These are phyloP conservation scores for Chrysoporthe cubensis DNA, from an alignment of 2,329 filamentous ascomycete species.

Conservation along the genomic window DNA sequence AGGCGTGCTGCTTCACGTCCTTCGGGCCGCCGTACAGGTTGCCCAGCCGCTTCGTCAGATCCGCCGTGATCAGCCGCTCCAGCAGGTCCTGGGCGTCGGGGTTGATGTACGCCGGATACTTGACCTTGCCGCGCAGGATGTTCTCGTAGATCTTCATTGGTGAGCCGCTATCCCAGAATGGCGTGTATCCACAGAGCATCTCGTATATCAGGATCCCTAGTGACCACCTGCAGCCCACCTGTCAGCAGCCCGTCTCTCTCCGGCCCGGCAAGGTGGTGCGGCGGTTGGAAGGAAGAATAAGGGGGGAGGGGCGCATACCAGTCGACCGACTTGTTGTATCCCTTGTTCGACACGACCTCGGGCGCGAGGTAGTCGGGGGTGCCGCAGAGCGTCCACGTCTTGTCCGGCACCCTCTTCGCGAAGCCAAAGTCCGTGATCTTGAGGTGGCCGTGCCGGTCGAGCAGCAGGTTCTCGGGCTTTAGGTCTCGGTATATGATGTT, in stretches of 20 bases:
- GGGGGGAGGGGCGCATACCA: conserved; percentile 66
- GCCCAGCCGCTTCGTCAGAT: conserved; percentile 91
- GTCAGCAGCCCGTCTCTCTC: conserved; percentile 19
- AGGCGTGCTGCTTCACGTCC: conserved; percentile 93
- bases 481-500: conserved; percentile 98
- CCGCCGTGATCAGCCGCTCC: conserved; percentile 88
- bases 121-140: conserved; percentile 92
- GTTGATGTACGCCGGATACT: conserved; percentile 95
- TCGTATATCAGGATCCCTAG: conserved; percentile 98
- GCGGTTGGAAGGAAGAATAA: too few relatives aligned
- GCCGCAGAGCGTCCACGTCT: conserved; percentile 98
- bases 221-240: conserved; percentile 77
- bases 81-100: conserved; percentile 92
- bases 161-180: conserved; percentile 97
- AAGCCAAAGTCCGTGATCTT: conserved; percentile 99
- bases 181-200: conserved; percentile 98
- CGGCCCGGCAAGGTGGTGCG: not conserved
- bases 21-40: conserved; percentile 89
- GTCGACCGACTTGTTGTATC: conserved; percentile 99
- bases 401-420: conserved; percentile 96
- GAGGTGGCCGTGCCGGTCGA: conserved; percentile 90
- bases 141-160: conserved; percentile 99
- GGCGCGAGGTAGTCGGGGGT: conserved; percentile 97
- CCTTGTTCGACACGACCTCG: conserved; percentile 98
- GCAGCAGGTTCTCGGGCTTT: conserved; percentile 90